phyloP scores from a whole-genome alignment of 2,329 filamentous ascomycete genomes.

The Aspergillus melleus region DNA sequence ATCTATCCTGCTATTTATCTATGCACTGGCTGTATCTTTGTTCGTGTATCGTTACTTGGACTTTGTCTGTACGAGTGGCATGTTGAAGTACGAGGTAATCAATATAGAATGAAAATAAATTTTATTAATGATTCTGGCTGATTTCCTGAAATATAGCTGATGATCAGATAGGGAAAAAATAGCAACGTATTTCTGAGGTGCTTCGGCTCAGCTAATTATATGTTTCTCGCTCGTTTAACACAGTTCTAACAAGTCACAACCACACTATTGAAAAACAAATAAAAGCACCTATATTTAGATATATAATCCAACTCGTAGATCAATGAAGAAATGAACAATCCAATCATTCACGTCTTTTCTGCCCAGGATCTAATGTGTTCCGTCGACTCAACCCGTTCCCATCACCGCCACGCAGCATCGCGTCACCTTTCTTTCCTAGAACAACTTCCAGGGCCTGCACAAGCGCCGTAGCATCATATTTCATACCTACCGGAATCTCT shows the following conservation, averaged over 20 bases:
- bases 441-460: constrained; percentile 75
- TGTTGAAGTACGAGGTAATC: constrained; percentile 2
- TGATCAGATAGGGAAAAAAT: too few species aligned
- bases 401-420: constrained; percentile 42
- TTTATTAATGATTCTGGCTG: neutral
- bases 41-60: neutral
- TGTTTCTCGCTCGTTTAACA: neutral
- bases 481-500: constrained; percentile 55
- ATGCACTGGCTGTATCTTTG: neutral
- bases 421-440: constrained; percentile 64
- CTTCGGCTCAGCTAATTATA: neutral
- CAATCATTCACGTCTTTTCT: constrained; percentile 17
- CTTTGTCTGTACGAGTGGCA: constrained; percentile 2
- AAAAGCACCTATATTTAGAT: too few species aligned
- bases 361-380: constrained; percentile 55
- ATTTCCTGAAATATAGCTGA: too few species aligned
- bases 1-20: neutral
- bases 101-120: neutral
- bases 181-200: too few species aligned
- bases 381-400: constrained; percentile 52
- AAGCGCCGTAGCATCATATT: constrained; percentile 76
- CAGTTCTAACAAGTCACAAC: too few species aligned
- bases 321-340: neutral
- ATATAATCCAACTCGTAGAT: too few species aligned
- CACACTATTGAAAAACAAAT: too few species aligned